phyloP scores from a whole-genome alignment of 305 asterid species.

The Fraxinus platypoda region DNA sequence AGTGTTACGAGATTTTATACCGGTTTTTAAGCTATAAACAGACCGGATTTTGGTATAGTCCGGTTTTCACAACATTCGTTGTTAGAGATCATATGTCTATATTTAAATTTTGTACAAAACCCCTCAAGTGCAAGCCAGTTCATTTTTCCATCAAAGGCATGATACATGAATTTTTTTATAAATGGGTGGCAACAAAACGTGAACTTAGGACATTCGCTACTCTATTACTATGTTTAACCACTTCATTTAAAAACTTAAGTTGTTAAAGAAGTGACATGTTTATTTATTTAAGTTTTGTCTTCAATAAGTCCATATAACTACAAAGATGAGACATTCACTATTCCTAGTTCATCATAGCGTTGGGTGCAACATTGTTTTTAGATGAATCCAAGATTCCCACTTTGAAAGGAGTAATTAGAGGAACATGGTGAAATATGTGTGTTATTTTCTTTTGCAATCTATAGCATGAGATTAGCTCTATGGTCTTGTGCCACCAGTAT shows the following conservation, averaged over 20 bases:
- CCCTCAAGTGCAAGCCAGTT: background rate
- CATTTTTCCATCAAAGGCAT: background rate
- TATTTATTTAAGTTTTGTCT: background rate
- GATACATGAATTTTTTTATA: background rate
- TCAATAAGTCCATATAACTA: background rate
- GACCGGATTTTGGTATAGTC: background rate
- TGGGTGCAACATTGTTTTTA: background rate
- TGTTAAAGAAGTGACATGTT: background rate
- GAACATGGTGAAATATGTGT: background rate
- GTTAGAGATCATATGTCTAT: background rate
- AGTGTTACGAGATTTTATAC: background rate
- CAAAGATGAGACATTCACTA: constrained; percentile 7
- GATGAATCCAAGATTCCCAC: background rate
- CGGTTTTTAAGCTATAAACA: background rate
- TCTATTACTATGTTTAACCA: background rate
- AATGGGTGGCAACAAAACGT: background rate
- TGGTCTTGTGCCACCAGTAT: background rate
- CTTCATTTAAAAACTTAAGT: background rate
- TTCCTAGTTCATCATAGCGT: constrained; percentile 5
- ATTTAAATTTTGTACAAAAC: background rate
- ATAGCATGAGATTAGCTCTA: background rate
- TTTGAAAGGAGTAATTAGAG: background rate
- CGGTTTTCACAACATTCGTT: background rate
- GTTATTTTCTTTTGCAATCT: background rate
- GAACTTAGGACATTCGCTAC: background rate